Conservation (phyloP, 495 filamentous ascomycete genomes). For the Neurospora sp. region DNA sequence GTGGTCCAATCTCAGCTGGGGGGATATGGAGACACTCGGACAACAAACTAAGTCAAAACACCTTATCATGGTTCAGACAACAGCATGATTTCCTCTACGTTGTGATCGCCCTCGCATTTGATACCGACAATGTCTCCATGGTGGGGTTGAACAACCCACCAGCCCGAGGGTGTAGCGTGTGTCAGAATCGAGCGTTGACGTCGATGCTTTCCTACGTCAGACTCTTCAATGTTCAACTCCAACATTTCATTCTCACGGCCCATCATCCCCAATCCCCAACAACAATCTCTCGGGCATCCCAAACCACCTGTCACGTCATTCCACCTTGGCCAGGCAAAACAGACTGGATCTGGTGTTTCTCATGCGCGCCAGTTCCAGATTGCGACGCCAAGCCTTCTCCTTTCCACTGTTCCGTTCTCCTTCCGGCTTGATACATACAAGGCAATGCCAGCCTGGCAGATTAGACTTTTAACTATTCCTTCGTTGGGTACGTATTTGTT, state of each 20-base stretch:
- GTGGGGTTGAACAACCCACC: neutral
- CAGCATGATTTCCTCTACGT: neutral
- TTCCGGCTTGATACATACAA: neutral
- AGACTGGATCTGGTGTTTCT: neutral
- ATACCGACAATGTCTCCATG: neutral
- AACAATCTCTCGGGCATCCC: neutral
- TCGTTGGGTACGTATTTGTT: neutral
- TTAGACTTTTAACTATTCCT: too few species aligned
- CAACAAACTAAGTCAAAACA: neutral
- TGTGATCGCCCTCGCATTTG: neutral
- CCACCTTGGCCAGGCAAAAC: neutral
- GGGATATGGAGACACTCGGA: neutral
- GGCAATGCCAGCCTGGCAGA: neutral
- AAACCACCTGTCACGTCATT: neutral
- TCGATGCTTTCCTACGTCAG: neutral
- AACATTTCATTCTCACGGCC: neutral
- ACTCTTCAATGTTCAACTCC: neutral
- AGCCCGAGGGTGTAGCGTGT: neutral
- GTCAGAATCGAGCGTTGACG: neutral
- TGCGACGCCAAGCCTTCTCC: neutral
- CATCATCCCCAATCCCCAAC: neutral
- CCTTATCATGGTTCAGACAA: neutral
- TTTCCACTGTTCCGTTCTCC: neutral
- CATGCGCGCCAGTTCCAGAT: neutral
- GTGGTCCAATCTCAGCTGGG: neutral